Evolutionary conservation across 495 filamentous ascomycete species (phyloP).

Genomic region (Hyaloscypha hepaticicola): DNA sequence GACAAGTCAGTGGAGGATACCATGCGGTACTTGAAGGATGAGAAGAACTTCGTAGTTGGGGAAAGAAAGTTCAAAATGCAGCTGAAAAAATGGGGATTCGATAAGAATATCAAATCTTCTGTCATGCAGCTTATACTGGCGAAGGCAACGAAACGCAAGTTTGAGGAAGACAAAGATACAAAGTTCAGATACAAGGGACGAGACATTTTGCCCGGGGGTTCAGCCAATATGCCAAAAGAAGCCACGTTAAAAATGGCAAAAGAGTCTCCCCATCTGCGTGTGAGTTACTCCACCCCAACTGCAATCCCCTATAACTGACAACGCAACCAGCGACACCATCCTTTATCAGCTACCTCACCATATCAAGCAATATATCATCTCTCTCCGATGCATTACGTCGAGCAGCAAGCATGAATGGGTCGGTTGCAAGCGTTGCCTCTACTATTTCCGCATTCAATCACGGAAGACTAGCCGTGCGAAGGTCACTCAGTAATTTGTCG

Average conservation of each 20-base stretch:
- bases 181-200: not conserved
- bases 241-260: slow-evolving; percentile 8
- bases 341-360: not conserved
- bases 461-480: not conserved
- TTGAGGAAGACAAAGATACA: slow-evolving; percentile 11
- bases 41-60: slow-evolving; percentile 1
- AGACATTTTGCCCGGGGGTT: slow-evolving; percentile 1
- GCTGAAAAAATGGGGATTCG: slow-evolving; percentile 16
- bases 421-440: not conserved
- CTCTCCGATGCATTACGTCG: slow-evolving; percentile 1
- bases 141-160: slow-evolving; percentile 6
- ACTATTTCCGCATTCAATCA: slow-evolving; percentile 1
- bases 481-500: slow-evolving; percentile 1
- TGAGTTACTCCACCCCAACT: slow-evolving; percentile 3
- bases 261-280: slow-evolving; percentile 9
- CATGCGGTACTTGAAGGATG: slow-evolving; percentile 8
- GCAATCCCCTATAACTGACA: not conserved
- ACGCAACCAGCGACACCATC: slow-evolving; percentile 1
- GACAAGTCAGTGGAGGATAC: slow-evolving; percentile 8
- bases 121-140: slow-evolving; percentile 5
- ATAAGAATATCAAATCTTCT: slow-evolving; percentile 8
- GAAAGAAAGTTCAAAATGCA: slow-evolving; percentile 13
- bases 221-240: slow-evolving; percentile 1
- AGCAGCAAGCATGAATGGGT: not conserved
- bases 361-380: not conserved